Evolutionary conservation across 148 eudicot species (phyloP), one percentile per base, ranked within the genome.

Genomic region (Rhododendron mucronatum): DNA sequence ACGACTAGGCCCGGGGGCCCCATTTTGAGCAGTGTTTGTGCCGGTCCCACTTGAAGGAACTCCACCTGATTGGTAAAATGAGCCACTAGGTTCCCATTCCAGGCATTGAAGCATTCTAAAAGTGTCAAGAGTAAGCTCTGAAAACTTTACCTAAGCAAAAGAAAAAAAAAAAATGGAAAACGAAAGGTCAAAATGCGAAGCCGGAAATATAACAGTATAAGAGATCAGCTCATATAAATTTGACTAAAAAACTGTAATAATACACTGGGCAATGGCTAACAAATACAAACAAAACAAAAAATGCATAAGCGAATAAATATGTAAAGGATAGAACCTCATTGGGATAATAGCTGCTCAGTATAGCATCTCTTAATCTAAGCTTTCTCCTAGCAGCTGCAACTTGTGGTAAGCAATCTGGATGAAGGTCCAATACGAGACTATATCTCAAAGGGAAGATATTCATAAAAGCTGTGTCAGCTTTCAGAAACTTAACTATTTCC

Each of bases 41-140:
- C 51, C 82, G 28, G 50, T 65, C 44, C 89, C 90, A 77, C 87
- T 57, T 45, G 89, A 74, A 71, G 76, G 23, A 85, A 85, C 84
- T 65, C 88, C 87, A 89, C 89, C 93, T 86, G 93, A 81, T 82
- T 93, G 91, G 89, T 96, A 96, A 86, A 95, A 96, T 41, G 93
- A 90, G 65, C 98, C 98, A 84, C 95, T 92, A 48, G 98, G 96
- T 89, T 96, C 98, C 98, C 98, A 96, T 88, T 96, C 98, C 85
- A 96, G 92, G 88, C 92, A 90, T 86, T 96, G 98, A 86, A 95
- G 95, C 95, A 96, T 95, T 89, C 94, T 90, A 90, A 92, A 96
- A 81, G 93, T 93, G 88, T 96, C 98, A 78, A 96, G 89, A 41
- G 96, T 93, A 86, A 96, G 93, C 91, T 96, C 98, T 63, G 98